These are phyloP conservation scores for Lactifluus pinguis DNA, from an alignment of 768 basidiomycete species.

Conservation along the genomic window DNA sequence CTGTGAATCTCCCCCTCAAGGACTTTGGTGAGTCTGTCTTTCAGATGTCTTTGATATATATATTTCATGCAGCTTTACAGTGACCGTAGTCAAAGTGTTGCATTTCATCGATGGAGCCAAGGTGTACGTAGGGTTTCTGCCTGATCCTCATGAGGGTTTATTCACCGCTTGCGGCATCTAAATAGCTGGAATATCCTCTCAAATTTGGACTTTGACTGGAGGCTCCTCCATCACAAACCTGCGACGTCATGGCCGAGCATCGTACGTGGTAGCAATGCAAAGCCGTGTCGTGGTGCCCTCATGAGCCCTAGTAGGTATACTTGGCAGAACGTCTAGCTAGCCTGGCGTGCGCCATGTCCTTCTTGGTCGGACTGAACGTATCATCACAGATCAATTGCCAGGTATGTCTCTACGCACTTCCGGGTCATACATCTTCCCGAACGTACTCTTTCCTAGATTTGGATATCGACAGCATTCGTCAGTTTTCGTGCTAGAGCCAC, in stretches of 20 bases:
- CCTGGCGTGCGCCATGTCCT: constrained; percentile 6
- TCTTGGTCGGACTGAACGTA: neutral
- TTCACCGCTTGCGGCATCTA: neutral
- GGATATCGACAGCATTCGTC: constrained; percentile 4
- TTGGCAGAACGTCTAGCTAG: constrained; percentile 1
- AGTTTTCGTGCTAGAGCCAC: neutral
- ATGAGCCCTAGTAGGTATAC: neutral
- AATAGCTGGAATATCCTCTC: constrained; percentile 1
- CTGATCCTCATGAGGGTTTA: neutral
- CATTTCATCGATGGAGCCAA: constrained; percentile 10
- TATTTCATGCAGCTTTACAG: neutral
- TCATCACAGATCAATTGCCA: constrained; percentile 3
- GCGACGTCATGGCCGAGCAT: neutral
- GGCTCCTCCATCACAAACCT: neutral
- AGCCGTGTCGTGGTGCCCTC: neutral
- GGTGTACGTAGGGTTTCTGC: neutral
- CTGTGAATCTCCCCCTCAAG: neutral
- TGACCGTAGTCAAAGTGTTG: constrained; percentile 6
- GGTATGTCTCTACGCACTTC: neutral
- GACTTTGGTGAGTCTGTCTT: neutral
- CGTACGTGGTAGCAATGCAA: neutral
- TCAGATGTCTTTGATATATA: no score
- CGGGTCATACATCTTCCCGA: neutral
- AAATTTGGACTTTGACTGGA: constrained; percentile 14
- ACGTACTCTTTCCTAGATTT: neutral